Evolutionary conservation across 1,139 yeast species (phyloP).

Genomic region (Candida pseudoviswanathii): DNA sequence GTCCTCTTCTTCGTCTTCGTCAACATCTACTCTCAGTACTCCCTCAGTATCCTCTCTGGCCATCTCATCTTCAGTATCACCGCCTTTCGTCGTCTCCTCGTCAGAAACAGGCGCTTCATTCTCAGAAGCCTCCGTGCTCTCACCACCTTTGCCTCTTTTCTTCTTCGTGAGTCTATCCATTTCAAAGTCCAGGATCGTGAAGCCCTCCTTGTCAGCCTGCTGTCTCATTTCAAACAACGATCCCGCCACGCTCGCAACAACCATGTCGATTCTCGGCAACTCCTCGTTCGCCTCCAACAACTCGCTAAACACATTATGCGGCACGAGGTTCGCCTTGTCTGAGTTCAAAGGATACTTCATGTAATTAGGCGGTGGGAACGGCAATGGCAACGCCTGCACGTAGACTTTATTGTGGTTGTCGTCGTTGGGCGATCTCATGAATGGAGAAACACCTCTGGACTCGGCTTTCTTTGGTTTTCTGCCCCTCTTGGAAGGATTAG

Average conservation of each 20-base stretch:
- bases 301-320: slow-evolving; percentile 39
- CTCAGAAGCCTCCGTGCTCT: not conserved
- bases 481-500: slow-evolving; percentile 5
- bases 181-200: slow-evolving; percentile 22
- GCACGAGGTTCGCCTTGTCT: slow-evolving; percentile 37
- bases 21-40: not conserved
- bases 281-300: slow-evolving; percentile 41
- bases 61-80: not conserved
- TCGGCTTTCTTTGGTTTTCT: slow-evolving; percentile 8
- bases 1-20: slow-evolving; percentile 5
- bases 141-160: not conserved
- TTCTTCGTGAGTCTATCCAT: not conserved
- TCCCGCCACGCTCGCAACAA: slow-evolving; percentile 53
- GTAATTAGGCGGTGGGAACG: slow-evolving; percentile 51
- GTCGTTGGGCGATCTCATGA: slow-evolving; percentile 6
- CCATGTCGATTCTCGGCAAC: slow-evolving; percentile 49
- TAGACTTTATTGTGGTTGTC: slow-evolving; percentile 12
- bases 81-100: not conserved
- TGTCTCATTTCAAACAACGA: slow-evolving; percentile 39
- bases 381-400: slow-evolving; percentile 44
- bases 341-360: slow-evolving; percentile 51
- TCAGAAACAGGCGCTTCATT: not conserved
- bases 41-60: not conserved
- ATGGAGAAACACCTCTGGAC: not conserved
- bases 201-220: slow-evolving; percentile 40